phyloP scores from a whole-genome alignment of 768 basidiomycete species.

The Trichaptum fuscoviolaceum region DNA sequence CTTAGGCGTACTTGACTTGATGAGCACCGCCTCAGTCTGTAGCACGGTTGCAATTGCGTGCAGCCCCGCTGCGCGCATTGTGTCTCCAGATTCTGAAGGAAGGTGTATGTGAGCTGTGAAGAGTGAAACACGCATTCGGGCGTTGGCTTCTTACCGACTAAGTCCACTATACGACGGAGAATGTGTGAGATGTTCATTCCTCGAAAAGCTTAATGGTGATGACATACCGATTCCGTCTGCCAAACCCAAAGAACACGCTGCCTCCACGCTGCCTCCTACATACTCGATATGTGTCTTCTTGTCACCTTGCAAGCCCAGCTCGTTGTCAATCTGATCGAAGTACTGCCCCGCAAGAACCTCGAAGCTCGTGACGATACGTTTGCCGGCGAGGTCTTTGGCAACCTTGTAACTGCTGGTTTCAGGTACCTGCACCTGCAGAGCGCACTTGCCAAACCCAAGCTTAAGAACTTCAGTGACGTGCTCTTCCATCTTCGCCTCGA shows the following conservation, averaged over 20 bases:
- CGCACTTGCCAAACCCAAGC: slow-evolving; percentile 90
- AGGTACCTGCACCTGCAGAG: slow-evolving; percentile 87
- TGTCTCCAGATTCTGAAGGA: slow-evolving; percentile 88
- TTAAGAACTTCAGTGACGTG: slow-evolving; percentile 75
- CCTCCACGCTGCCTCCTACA: slow-evolving; percentile 96
- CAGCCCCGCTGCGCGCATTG: slow-evolving; percentile 97
- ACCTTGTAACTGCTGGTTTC: slow-evolving; percentile 63
- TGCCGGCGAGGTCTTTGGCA: slow-evolving; percentile 80
- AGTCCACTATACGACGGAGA: slow-evolving; percentile 63
- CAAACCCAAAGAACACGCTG: slow-evolving; percentile 91
- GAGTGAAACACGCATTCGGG: not conserved
- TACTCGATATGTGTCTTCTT: slow-evolving; percentile 83
- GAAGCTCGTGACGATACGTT: slow-evolving; percentile 92
- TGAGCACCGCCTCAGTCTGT: slow-evolving; percentile 85
- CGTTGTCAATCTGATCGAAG: slow-evolving; percentile 63
- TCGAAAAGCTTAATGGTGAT: not conserved
- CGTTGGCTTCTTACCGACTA: slow-evolving; percentile 66
- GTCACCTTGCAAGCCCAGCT: slow-evolving; percentile 44
- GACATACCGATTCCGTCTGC: slow-evolving; percentile 92
- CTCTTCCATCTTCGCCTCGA: slow-evolving; percentile 79
- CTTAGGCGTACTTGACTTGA: slow-evolving; percentile 67
- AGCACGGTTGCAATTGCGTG: slow-evolving; percentile 90
- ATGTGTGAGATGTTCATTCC: not conserved
- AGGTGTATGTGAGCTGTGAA: not conserved
- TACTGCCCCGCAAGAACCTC: slow-evolving; percentile 80